Base-by-base conservation (phyloP, 352 stramenopile genomes). In the Nothophytophthora sp. region DNA sequence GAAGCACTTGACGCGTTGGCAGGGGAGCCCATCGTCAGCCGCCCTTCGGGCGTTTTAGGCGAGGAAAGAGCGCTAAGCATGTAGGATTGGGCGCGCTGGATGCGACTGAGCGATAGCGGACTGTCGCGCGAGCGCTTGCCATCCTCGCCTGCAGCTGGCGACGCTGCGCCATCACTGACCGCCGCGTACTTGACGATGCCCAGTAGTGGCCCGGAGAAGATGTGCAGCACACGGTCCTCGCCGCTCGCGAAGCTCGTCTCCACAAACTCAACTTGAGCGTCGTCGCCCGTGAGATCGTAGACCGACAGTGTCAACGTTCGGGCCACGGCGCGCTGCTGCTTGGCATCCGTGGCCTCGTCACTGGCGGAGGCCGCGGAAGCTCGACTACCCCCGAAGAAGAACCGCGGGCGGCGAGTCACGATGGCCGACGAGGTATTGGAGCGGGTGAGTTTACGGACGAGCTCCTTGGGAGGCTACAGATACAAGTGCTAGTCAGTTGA, bases 161-260 rank as follows among this genome's bases (percentile, higher is more conserved):
- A 7, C n/a, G 39, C 45, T 46, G 54, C 16, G 2, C 66, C 53
- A 20, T 29, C 29, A 11, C 13, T n/a, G 32, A 59, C 64, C 16
- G 47, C 45, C 3, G 52, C 50, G 28, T 76, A 87, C 20, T 77
- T 76, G 23, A 86, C 77, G 18, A 92, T 53, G 2, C 81, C 76
- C 15, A 92, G 73, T 11, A 89, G 44, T 2, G 81, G 81, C 2
- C 79, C 81, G 0, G 81, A 86, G 45, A 90, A 92, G 32, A 89
- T 53, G 48, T 90, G 75, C 5, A 90, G 58, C 27, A 89, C 43
- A 19, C 70, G 69, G 18, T 88, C 71, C n/a, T 89, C 77, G 6
- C 58, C 60, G 5, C 64, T 73, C 9, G 59, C 52, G 16, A 70
- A 85, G 43, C 63, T 76, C 3, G 82, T 81, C 32, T 81, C 76